Conservation (phyloP, 306 rosid genomes). For the Quercus berberidifolia region DNA sequence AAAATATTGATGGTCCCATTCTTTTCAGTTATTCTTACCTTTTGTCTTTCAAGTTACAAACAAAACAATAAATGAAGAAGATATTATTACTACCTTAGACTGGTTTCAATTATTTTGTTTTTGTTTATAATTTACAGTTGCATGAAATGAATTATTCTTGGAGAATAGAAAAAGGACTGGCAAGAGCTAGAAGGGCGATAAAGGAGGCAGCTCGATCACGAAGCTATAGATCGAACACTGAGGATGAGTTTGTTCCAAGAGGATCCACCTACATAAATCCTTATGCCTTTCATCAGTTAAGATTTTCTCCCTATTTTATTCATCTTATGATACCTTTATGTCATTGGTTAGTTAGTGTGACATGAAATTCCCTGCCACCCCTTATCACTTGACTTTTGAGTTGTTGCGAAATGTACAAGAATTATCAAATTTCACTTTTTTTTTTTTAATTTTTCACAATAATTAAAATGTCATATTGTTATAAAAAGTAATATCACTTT, state of each 20-base stretch:
- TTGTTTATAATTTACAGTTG: neutral
- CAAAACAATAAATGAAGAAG: too few species aligned
- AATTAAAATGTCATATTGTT: too few species aligned
- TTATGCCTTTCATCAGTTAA: constrained; percentile 52
- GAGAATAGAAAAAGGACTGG: constrained; percentile 38
- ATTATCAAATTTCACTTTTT: too few species aligned
- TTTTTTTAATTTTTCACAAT: neutral
- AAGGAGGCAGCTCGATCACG: constrained; percentile 32
- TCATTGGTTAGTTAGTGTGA: neutral
- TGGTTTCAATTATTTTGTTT: neutral
- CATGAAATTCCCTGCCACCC: too few species aligned
- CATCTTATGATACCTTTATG: neutral
- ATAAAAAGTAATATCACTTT: neutral
- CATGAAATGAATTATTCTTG: neutral
- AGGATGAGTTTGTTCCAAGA: constrained; percentile 28
- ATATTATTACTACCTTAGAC: too few species aligned
- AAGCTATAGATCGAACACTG: constrained; percentile 18
- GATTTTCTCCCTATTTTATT: constrained; percentile 6
- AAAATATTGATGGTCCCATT: too few species aligned
- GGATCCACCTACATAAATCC: constrained; percentile 51
- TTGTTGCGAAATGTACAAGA: too few species aligned
- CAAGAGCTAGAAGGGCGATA: constrained; percentile 42
- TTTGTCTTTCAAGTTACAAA: too few species aligned
- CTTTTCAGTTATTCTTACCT: too few species aligned
- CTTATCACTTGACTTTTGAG: too few species aligned